Conservation (phyloP, 768 basidiomycete species). For the Xerocomus spinulosus region DNA sequence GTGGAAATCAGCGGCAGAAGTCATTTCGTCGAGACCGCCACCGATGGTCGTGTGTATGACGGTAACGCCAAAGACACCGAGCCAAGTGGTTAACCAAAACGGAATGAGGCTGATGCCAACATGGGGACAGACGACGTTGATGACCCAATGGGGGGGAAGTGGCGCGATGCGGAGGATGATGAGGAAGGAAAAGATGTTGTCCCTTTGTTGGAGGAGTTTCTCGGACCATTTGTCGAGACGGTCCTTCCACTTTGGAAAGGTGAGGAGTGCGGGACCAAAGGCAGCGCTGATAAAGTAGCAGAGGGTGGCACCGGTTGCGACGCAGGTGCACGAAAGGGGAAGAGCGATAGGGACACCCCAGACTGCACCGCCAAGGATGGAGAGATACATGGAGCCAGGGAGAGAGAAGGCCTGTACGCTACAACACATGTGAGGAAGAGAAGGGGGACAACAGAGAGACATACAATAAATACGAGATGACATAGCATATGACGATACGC, state of each 20-base stretch:
- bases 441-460: conserved; percentile 30
- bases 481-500: conserved; percentile 83
- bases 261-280: conserved; percentile 86
- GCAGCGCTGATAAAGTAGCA: conserved; percentile 92
- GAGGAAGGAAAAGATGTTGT: conserved; percentile 87
- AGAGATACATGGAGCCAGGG: conserved; percentile 96
- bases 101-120: conserved; percentile 79
- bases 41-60: conserved; percentile 97
- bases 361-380: conserved; percentile 92
- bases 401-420: conserved; percentile 96
- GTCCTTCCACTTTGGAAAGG: conserved; percentile 80
- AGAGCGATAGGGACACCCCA: conserved; percentile 88
- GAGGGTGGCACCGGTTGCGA: conserved; percentile 84
- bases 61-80: conserved; percentile 86
- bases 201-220: conserved; percentile 73
- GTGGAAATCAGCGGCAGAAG: conserved; percentile 87
- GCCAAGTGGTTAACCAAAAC: conserved; percentile 88
- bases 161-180: conserved; percentile 94
- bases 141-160: conserved; percentile 94
- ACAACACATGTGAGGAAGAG: conserved; percentile 12
- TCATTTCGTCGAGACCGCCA: conserved; percentile 92
- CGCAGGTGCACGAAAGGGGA: conserved; percentile 87
- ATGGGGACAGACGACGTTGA: conserved; percentile 90
- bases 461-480: conserved; percentile 88
- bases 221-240: conserved; percentile 77